Percentiles rank a stretch among this genome's conserved stretches.
phyloP scores from a whole-genome alignment of 805 yeast species.

The Starmera pachycereana region DNA sequence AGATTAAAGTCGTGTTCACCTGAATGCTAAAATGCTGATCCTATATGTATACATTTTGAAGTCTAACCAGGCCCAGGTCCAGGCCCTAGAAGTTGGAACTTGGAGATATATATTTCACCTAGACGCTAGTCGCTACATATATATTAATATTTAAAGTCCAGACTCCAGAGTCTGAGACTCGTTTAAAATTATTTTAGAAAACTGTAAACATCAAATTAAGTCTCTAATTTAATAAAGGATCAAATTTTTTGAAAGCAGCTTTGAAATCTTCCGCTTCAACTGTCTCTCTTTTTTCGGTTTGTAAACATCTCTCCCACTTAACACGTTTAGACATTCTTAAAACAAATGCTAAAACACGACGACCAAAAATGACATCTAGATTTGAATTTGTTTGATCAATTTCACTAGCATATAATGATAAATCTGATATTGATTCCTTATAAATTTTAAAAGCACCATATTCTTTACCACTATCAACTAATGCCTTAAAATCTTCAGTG shows the following conservation, averaged over 20 bases:
- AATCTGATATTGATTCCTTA: constrained; percentile 21
- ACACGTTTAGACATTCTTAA: constrained; percentile 50
- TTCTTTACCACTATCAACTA: constrained; percentile 18
- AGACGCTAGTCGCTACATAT: too few species aligned
- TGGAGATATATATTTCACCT: too few species aligned
- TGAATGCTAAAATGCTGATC: too few species aligned
- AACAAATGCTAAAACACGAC: constrained; percentile 63
- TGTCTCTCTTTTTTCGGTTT: constrained; percentile 50
- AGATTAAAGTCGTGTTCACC: too few species aligned
- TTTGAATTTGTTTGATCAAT: constrained; percentile 23
- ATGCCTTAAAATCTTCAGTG: constrained; percentile 18
- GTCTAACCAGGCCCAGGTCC: too few species aligned
- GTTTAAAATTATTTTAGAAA: too few species aligned
- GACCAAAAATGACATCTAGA: constrained; percentile 75
- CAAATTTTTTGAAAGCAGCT: constrained; percentile 39
- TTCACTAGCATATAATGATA: constrained; percentile 21
- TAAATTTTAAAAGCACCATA: constrained; percentile 25
- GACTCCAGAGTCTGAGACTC: too few species aligned
- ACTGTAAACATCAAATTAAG: too few species aligned
- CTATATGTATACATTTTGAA: too few species aligned
- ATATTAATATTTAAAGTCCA: too few species aligned
- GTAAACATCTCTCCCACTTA: constrained; percentile 73
- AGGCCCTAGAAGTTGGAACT: too few species aligned
- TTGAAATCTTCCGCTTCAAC: constrained; percentile 57
- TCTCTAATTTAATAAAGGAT: constrained; percentile 14